Evolutionary conservation across 2,329 filamentous ascomycete genomes (phyloP), one percentile per base, ranked within the genome.

Genomic region (Gliomastix tumulicola): DNA sequence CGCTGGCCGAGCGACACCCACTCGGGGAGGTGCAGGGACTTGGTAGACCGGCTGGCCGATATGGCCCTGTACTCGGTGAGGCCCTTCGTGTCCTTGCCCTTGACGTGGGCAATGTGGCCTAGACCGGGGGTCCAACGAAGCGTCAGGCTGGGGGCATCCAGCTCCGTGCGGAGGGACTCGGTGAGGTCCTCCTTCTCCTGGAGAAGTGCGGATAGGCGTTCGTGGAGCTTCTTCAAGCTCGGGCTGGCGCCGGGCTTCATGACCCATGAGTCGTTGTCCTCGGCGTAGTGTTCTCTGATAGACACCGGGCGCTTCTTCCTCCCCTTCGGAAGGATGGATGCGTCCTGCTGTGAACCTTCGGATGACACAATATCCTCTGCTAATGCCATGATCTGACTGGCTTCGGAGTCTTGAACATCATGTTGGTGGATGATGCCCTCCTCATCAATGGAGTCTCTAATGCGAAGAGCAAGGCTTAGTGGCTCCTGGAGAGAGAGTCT

Each of bases 81-180:
- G 25, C 48, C 53, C 16, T 61, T 63, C 31, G 74, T 66, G 49
- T 92, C 84, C 55, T 84, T 89, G 22, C 88, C 88, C 58, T 83
- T 92, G 49, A 97, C 75, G 55, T 97, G 89, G 49, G 85, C 89
- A 51, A 94, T 85, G 56, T 98, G 87, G 8, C 92, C 90, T 3
- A 95, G 71, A 12, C 82, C 83, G 1, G 90, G 84, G 2, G 83
- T 88, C 84, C 88, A 97, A 49, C 83, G 85, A 16, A 98, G 72
- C 1, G 79, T 84, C 30, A 97, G 71, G 40, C 73, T 82, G 6
- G 76, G 59, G 10, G 79, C 78, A 39, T 61, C 58, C 30, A 90
- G 69, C 6, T 75, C 68, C 11, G 71, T 57, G 36, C 80, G 77
- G 17, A 97, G 68, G 5, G 62, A 60, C 15, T 74, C 65, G 9